A percentile compares a stretch with the other conserved stretches of the same genome.
phyloP scores from a whole-genome alignment of 441 rosid genomes.

The Raphanus hybrid region DNA sequence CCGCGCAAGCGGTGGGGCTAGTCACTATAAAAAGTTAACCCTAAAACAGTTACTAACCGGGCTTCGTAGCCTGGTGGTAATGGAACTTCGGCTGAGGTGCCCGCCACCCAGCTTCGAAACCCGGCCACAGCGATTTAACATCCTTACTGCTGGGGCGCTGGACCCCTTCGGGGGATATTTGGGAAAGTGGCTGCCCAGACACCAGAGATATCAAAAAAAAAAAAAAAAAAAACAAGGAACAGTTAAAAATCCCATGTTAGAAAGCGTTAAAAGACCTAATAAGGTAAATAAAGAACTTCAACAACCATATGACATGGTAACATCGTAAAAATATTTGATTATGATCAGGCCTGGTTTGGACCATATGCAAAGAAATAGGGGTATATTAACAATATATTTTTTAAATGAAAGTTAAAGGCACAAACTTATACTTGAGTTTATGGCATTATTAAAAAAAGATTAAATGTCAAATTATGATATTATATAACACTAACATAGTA shows the following conservation, averaged over 20 bases:
- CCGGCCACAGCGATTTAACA: no score
- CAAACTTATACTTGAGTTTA: background rate
- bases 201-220: no score
- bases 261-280: background rate
- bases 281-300: background rate
- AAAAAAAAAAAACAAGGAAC: no score
- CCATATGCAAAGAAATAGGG: background rate
- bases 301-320: background rate
- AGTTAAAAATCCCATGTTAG: background rate
- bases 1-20: no score
- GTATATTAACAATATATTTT: background rate
- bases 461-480: constrained; percentile 2
- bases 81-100: no score
- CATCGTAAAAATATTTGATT: background rate
- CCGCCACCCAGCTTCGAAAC: no score
- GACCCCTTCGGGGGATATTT: no score
- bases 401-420: background rate
- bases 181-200: no score
- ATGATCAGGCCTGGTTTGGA: background rate
- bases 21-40: no score
- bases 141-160: no score
- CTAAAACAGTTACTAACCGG: no score
- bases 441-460: background rate
- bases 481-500: constrained; percentile 51
- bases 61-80: no score